phyloP scores from a whole-genome alignment of 495 filamentous ascomycete species.

The Trichoderma asperelloides region DNA sequence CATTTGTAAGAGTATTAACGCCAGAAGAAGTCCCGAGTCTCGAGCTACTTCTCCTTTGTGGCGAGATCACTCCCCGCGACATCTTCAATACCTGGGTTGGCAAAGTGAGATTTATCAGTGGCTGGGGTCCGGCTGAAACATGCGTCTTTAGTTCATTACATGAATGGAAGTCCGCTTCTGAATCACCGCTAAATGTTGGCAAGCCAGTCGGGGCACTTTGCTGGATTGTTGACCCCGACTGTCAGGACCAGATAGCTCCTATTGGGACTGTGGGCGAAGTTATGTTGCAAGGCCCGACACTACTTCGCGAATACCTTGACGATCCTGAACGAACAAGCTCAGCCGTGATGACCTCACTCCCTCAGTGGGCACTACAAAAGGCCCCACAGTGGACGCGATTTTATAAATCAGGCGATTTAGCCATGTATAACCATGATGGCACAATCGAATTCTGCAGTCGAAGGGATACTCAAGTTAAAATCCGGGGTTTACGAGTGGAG shows the following conservation, averaged over 20 bases:
- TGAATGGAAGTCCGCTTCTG: slow-evolving; percentile 3
- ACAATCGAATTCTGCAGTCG: slow-evolving; percentile 22
- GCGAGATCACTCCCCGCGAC: slow-evolving; percentile 18
- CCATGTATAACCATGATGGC: slow-evolving; percentile 35
- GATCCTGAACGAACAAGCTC: slow-evolving; percentile 32
- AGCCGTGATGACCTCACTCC: slow-evolving; percentile 10
- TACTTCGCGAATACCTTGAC: slow-evolving; percentile 33
- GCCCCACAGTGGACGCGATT: neutral
- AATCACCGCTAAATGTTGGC: slow-evolving; percentile 24
- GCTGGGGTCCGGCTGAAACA: slow-evolving; percentile 35
- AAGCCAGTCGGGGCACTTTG: slow-evolving; percentile 14
- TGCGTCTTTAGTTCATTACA: slow-evolving; percentile 10
- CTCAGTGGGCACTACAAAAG: neutral
- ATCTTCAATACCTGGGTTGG: slow-evolving; percentile 16
- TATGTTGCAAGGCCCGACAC: slow-evolving; percentile 37
- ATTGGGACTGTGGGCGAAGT: slow-evolving; percentile 45
- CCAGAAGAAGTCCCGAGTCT: slow-evolving; percentile 32
- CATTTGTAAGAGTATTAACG: slow-evolving; percentile 32
- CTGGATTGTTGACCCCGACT: slow-evolving; percentile 42
- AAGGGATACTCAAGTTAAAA: slow-evolving; percentile 33
- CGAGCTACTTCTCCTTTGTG: slow-evolving; percentile 28
- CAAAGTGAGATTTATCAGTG: slow-evolving; percentile 17
- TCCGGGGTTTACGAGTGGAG: slow-evolving; percentile 32
- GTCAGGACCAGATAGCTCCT: slow-evolving; percentile 38
- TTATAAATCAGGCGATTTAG: slow-evolving; percentile 38